Evolutionary conservation across 345 rosid genomes (phyloP), one percentile per base, ranked within the genome.

Genomic region (Psidium guajava): DNA sequence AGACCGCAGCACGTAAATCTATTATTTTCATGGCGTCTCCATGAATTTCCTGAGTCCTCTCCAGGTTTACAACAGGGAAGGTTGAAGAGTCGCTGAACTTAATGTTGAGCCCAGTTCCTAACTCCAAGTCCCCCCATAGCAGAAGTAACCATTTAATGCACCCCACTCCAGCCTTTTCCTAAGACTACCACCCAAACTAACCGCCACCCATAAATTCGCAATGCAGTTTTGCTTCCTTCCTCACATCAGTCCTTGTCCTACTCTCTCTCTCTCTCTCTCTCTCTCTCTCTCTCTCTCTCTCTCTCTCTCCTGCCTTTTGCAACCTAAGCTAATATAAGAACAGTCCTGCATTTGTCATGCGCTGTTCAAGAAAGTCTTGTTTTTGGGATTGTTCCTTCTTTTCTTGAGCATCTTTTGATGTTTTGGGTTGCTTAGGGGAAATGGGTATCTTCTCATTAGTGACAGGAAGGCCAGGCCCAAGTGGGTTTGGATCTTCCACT

Each of bases 401-500:
- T 47, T 47, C 54, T 82, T 27, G 13, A 49, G 69, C 28, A 16
- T 24, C 42, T 21, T 49, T 40, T 47, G 28, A 24, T 73, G 24
- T 42, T 56, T 77, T 52, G 28, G 84, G 82, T 57, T 52, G 80
- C 32, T 47, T 13, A 22, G 24, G 11, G 53, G 40, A 88, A 52
- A 90, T 92, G 94, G 93, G 91, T 8, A 83, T 95, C 40, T 84
- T 93, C n/a, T 87, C 92, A 2, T 81, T 93, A 91, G 88, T 91
- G 21, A 95, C 97, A 1, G 99, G 98, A 13, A 69, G 88, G 88
- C 90, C 90, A 28, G 98, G 99, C 28, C 91, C 89, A 8, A 96
- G 98, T 83, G 98, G 99, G 84, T 97, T 93, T 88, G 99, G 99
- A 80, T 97, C 99, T 1, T 92, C 94, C 82, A 92, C 98, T 10